Percentiles rank a stretch among this genome's conserved stretches.
phyloP scores from a whole-genome alignment of 2,329 filamentous ascomycete species.

The Beauveria scarabaeidicola region DNA sequence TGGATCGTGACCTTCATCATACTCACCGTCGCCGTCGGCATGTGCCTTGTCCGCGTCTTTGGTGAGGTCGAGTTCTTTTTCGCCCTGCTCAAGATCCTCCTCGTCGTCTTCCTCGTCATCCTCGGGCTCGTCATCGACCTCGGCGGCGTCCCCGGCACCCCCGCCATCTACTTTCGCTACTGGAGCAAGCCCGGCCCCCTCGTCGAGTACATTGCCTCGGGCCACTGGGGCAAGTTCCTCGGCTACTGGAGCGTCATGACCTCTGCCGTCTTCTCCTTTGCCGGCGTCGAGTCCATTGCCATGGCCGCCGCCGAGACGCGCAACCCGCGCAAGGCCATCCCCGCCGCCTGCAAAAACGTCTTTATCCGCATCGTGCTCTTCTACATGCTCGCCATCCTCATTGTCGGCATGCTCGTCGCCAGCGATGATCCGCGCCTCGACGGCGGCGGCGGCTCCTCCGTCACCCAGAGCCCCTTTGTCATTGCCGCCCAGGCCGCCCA shows the following conservation, averaged over 20 bases:
- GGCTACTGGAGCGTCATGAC: conserved; percentile 56
- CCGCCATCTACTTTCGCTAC: conserved; percentile 57
- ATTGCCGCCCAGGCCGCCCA: conserved; percentile 62
- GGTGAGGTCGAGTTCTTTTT: conserved; percentile 51
- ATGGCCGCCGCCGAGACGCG: conserved; percentile 53
- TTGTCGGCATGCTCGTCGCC: conserved; percentile 60
- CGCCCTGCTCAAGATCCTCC: conserved; percentile 46
- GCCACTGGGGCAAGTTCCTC: conserved; percentile 54
- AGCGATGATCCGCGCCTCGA: conserved; percentile 47
- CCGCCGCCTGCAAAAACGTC: conserved; percentile 46
- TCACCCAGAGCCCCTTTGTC: conserved; percentile 53
- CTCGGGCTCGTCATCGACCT: conserved; percentile 55
- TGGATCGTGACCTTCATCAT: conserved; percentile 43
- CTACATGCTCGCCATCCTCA: conserved; percentile 59
- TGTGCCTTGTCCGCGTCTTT: conserved; percentile 49
- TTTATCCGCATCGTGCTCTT: conserved; percentile 51
- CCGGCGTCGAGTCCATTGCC: conserved; percentile 55
- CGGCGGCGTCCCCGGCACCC: conserved; percentile 50
- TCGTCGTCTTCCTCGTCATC: conserved; percentile 54
- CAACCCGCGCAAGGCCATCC: conserved; percentile 45
- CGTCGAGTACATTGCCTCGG: conserved; percentile 52
- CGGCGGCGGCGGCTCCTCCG: conserved; percentile 34
- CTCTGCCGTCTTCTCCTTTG: conserved; percentile 60
- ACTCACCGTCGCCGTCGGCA: conserved; percentile 47
- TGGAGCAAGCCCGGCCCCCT: conserved; percentile 63